Percentiles rank a stretch among this genome's conserved stretches.
These are phyloP conservation scores for Arachis stenosperma DNA, from an alignment of 306 rosid species.

Conservation along the genomic window DNA sequence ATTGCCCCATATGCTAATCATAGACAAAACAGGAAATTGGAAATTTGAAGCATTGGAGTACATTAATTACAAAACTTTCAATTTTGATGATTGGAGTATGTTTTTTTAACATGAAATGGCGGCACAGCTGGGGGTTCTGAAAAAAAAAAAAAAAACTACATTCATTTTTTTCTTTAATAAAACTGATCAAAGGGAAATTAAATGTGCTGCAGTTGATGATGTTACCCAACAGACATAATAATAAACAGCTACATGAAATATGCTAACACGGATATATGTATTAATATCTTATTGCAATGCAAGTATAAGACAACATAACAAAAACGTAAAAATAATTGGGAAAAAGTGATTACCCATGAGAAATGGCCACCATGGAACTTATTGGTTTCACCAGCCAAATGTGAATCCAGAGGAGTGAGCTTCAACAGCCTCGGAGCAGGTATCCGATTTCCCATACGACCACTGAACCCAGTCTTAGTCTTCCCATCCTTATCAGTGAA, in stretches of 20 bases:
- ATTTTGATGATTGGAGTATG: not conserved
- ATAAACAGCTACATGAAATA: not conserved
- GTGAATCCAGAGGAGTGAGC: constrained; percentile 87
- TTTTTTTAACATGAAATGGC: too few species aligned
- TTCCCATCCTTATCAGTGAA: constrained; percentile 90
- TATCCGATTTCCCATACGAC: constrained; percentile 86
- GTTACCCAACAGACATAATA: constrained; percentile 14
- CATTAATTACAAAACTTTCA: constrained; percentile 14
- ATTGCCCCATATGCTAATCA: not conserved
- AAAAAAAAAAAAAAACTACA: too few species aligned
- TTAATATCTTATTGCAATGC: not conserved
- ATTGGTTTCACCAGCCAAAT: constrained; percentile 80
- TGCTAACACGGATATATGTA: constrained; percentile 10
- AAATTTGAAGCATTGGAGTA: constrained; percentile 1
- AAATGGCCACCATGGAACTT: constrained; percentile 91
- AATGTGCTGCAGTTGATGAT: constrained; percentile 5
- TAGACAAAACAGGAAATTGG: not conserved
- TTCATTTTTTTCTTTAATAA: not conserved
- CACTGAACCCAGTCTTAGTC: constrained; percentile 83
- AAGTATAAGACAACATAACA: not conserved
- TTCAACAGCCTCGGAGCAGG: constrained; percentile 90
- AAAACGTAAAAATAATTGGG: constrained; percentile 12
- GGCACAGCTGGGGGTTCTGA: not conserved
- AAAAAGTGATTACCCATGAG: constrained; percentile 74
- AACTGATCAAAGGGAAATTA: constrained; percentile 23